Percentiles rank a stretch among this genome's conserved stretches.
These are phyloP conservation scores for Thermochaetoides thermophila DNA, from an alignment of 495 filamentous ascomycete species.

Conservation along the genomic window DNA sequence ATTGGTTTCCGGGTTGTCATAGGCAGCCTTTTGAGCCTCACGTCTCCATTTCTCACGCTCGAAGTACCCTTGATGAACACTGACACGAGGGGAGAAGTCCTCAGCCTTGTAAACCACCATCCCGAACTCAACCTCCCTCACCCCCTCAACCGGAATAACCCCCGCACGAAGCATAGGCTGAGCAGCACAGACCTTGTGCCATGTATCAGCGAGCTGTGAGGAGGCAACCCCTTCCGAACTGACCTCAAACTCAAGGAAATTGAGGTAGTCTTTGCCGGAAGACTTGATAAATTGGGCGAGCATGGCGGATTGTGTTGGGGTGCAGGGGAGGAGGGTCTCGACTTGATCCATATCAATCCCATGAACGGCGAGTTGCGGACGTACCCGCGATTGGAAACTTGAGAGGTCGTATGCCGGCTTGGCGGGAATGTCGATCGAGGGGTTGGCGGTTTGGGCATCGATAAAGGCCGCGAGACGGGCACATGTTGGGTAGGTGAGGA, in stretches of 20 bases:
- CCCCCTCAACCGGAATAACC: too few species aligned
- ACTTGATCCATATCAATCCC: conserved; percentile 8
- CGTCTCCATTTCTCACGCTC: conserved; percentile 18
- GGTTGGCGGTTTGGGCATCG: background rate
- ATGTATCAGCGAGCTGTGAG: conserved; percentile 34
- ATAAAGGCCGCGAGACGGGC: conserved; percentile 13
- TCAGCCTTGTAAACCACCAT: too few species aligned
- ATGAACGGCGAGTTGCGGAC: conserved; percentile 9
- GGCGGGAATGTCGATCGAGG: background rate
- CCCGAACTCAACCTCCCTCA: too few species aligned
- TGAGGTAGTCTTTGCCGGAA: conserved; percentile 44
- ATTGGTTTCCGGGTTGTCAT: conserved; percentile 4
- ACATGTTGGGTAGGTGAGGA: conserved; percentile 48
- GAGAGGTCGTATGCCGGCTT: conserved; percentile 28
- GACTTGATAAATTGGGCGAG: conserved; percentile 44
- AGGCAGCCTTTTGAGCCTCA: conserved; percentile 3
- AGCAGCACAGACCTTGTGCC: conserved; percentile 33
- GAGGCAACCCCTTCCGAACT: conserved; percentile 3
- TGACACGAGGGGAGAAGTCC: too few species aligned
- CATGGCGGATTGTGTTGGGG: conserved; percentile 48
- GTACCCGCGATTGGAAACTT: conserved; percentile 19
- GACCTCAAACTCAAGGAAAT: conserved; percentile 37
- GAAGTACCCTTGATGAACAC: conserved; percentile 6
- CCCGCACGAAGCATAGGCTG: conserved; percentile 62
- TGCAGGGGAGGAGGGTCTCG: conserved; percentile 45